Percentiles rank a stretch among this genome's conserved stretches.
phyloP scores from a whole-genome alignment of 2,329 filamentous ascomycete genomes.

The Chaetothyriales sp. region DNA sequence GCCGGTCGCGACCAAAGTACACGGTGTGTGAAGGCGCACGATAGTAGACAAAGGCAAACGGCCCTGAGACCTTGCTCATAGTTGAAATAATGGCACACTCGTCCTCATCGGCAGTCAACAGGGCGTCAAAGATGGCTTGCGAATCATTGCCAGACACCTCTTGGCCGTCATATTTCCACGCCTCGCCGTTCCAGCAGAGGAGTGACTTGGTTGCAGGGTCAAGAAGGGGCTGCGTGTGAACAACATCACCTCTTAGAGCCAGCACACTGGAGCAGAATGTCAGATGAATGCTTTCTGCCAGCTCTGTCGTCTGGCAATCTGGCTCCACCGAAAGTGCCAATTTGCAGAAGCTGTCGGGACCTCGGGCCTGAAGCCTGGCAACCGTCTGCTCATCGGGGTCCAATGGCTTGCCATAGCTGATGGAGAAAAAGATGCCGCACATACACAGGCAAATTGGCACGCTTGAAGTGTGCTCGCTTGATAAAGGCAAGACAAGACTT shows the following conservation, averaged over 20 bases:
- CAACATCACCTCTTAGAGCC: constrained; percentile 63
- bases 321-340: constrained; percentile 13
- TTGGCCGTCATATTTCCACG: constrained; percentile 58
- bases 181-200: constrained; percentile 96
- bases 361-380: constrained; percentile 27
- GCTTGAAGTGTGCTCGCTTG: neutral
- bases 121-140: constrained; percentile 48
- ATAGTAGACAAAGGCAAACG: constrained; percentile 80
- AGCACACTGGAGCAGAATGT: constrained; percentile 73
- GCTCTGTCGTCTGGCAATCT: neutral
- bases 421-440: constrained; percentile 45
- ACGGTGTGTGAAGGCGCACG: constrained; percentile 49
- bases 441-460: constrained; percentile 33
- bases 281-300: constrained; percentile 29
- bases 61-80: constrained; percentile 56
- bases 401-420: constrained; percentile 38
- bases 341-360: constrained; percentile 31
- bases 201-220: constrained; percentile 45
- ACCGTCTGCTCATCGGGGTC: constrained; percentile 30
- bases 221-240: constrained; percentile 61
- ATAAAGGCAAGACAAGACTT: neutral
- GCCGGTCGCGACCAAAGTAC: constrained; percentile 74
- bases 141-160: constrained; percentile 64
- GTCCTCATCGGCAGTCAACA: constrained; percentile 29
- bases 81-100: constrained; percentile 33